Conservation (phyloP, 208 protist species). For the Strigomonas galati region DNA sequence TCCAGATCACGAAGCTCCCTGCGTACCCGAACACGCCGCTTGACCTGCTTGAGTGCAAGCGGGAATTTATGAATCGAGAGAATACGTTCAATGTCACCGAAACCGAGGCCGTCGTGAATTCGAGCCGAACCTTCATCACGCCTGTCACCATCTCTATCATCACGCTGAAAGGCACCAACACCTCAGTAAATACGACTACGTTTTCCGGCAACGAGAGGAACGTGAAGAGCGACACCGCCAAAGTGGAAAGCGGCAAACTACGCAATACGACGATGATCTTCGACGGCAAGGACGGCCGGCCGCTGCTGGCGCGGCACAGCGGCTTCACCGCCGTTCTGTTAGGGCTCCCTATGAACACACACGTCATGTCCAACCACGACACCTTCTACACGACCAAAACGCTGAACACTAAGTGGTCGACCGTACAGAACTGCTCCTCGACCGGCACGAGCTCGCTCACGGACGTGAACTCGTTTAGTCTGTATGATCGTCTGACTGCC, state of each 20-base stretch:
- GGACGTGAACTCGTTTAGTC: no score
- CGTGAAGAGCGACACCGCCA: background rate
- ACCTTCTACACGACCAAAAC: background rate
- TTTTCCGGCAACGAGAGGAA: constrained; percentile 3
- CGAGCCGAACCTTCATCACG: background rate
- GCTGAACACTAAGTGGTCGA: no score
- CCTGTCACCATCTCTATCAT: no score
- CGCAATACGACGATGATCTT: constrained; percentile 18
- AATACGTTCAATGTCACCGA: background rate
- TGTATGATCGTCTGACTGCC: no score
- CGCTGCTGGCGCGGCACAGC: constrained; percentile 23
- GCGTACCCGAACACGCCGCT: constrained; percentile 16
- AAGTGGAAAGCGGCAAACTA: background rate
- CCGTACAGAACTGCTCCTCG: no score
- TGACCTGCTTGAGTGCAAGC: background rate
- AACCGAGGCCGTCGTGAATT: background rate
- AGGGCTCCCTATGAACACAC: constrained; percentile 12
- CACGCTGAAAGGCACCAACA: no score
- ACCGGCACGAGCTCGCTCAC: no score
- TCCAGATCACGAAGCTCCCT: constrained; percentile 22
- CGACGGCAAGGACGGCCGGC: constrained; percentile 24
- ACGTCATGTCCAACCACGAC: constrained; percentile 21
- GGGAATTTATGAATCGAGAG: no score
- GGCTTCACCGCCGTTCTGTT: constrained; percentile 32
- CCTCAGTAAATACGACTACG: no score